Evolutionary conservation across 1,284 basidiomycete species (phyloP).

Genomic region (Ganoderma resinaceum): DNA sequence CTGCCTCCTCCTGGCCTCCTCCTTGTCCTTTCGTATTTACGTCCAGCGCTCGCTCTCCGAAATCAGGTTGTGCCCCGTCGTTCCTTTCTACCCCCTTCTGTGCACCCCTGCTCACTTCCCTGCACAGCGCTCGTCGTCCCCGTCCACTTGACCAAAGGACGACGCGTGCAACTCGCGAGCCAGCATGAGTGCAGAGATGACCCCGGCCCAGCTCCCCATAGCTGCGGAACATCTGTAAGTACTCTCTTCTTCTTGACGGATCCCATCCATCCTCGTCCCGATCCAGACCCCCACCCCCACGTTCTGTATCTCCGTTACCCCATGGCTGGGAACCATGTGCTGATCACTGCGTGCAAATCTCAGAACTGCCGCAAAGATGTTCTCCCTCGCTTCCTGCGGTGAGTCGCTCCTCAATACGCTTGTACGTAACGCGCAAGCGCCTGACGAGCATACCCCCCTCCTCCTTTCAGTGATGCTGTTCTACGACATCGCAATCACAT

Average conservation of each 20-base stretch:
- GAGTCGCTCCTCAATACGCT: slow-evolving; percentile 13
- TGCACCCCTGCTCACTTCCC: not conserved
- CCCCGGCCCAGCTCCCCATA: slow-evolving; percentile 26
- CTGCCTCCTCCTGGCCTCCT: slow-evolving; percentile 12
- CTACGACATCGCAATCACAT: slow-evolving; percentile 39
- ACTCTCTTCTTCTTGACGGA: not conserved
- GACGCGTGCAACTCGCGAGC: slow-evolving; percentile 13
- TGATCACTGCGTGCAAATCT: slow-evolving; percentile 10
- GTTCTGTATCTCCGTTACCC: too few relatives aligned
- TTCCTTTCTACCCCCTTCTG: slow-evolving; percentile 9
- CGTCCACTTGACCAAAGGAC: slow-evolving; percentile 15
- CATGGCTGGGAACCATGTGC: not conserved
- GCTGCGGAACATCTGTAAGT: slow-evolving; percentile 35
- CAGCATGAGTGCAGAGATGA: slow-evolving; percentile 27
- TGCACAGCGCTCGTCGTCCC: slow-evolving; percentile 9
- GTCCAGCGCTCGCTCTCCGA: slow-evolving; percentile 11
- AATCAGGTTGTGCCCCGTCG: slow-evolving; percentile 12
- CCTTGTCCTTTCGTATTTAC: slow-evolving; percentile 16
- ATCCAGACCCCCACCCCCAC: not conserved
- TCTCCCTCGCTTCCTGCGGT: slow-evolving; percentile 39
- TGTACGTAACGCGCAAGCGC: slow-evolving; percentile 3
- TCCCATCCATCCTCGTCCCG: slow-evolving; percentile 1
- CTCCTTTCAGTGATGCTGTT: slow-evolving; percentile 37
- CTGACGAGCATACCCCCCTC: slow-evolving; percentile 1
- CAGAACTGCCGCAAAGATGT: slow-evolving; percentile 39